phyloP scores from a whole-genome alignment of 345 rosid genomes.

The Leavenworthia alabamica region DNA sequence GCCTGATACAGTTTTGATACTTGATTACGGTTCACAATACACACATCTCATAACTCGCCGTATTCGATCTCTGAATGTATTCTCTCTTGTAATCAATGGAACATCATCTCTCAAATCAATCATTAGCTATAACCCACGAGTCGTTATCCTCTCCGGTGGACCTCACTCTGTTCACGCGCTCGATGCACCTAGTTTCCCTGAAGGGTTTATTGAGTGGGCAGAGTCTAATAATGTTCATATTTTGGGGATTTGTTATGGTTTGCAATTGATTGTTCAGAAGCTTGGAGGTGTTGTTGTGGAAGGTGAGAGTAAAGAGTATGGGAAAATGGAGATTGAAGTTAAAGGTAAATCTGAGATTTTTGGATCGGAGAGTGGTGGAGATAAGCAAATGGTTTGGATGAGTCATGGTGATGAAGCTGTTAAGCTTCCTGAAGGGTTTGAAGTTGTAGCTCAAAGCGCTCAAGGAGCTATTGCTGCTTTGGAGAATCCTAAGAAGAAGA shows the following conservation, averaged over 20 bases:
- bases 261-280: constrained; percentile 79
- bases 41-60: constrained; percentile 93
- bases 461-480: constrained; percentile 82
- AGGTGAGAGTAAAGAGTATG: constrained; percentile 86
- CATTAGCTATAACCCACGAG: constrained; percentile 52
- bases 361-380: constrained; percentile 57
- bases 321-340: constrained; percentile 89
- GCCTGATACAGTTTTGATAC: constrained; percentile 75
- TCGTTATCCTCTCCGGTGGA: constrained; percentile 89
- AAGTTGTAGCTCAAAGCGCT: constrained; percentile 62
- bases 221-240: constrained; percentile 47
- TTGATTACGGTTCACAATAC: constrained; percentile 88
- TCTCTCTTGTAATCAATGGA: constrained; percentile 85
- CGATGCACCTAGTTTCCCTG: constrained; percentile 66
- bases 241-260: constrained; percentile 80
- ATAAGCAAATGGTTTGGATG: constrained; percentile 89
- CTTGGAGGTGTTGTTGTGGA: constrained; percentile 70
- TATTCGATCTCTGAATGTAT: constrained; percentile 71
- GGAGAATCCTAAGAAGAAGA: constrained; percentile 52
- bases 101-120: constrained; percentile 63
- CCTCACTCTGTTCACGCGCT: constrained; percentile 85
- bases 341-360: constrained; percentile 44
- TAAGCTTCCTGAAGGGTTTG: constrained; percentile 65
- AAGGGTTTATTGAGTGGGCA: constrained; percentile 73
- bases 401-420: constrained; percentile 94